Evolutionary conservation across 192 early-diverging fungal species (phyloP), one percentile per base, ranked within the genome.

Genomic region (Phlyctochytrium bullatum): DNA sequence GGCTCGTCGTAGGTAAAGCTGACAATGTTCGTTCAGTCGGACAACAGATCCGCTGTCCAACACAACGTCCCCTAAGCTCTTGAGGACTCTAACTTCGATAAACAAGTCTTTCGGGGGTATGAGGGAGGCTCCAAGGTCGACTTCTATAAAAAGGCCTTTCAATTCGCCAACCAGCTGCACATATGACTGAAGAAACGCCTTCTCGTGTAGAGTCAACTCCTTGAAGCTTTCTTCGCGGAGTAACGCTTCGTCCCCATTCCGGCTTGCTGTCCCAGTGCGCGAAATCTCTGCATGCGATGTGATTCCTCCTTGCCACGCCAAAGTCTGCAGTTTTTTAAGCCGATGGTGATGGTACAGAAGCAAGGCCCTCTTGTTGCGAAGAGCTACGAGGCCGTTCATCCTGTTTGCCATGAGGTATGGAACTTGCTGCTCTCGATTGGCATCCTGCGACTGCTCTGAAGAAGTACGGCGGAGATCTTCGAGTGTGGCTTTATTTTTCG

Each of bases 31-130:
- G 35, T 84, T 85, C 32, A 98, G 75, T 60, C 85, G 84, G 25
- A 72, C 32, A 36, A 95, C 82, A 0, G 86, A 76, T 0, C 97
- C 95, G 65, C 79, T 89, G 61, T 97, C 94, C 0, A 93, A 92
- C 57, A 90, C 84, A 29, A 97, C 87, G 75, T 97, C 93, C 40
- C 97, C 97, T 68, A 88, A 89, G 59, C 97, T 93, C 59, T 82
- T 84, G 51, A 93, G 34, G 1, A 97, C 97, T 1, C 95, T 74
- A 29, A 98, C 90, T 63, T 92, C 91, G n/a, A 95, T 89, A 77
- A 91, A 95, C 65, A 96, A 68, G 68, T 98, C 95, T 67, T 85
- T 83, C 3, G 97, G 97, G 33, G 97, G 97, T 0, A 88, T 70
- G 36, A 92, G 79, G 36, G 88, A 85, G 6, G 87, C 86, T 0